Evolutionary conservation across 306 rosid species (phyloP).

Genomic region (Datisca glomerata): DNA sequence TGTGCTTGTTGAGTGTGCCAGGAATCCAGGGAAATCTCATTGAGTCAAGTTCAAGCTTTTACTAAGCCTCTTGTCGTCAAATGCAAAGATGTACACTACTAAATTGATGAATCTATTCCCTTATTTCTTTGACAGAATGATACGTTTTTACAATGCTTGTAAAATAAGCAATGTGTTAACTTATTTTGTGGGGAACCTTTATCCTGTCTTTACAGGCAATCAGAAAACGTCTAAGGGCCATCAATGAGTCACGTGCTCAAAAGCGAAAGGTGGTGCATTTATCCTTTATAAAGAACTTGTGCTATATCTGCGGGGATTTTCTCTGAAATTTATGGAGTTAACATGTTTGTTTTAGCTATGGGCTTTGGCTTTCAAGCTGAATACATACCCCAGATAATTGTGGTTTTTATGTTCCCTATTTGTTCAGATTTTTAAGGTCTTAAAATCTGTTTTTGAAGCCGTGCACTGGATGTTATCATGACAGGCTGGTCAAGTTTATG

Average conservation of each 20-base stretch:
- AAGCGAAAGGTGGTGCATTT: conserved; percentile 73
- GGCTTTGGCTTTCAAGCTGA: background rate
- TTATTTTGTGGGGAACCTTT: conserved; percentile 8
- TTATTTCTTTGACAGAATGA: no score
- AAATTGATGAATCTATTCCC: conserved; percentile 5
- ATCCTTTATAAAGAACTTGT: conserved; percentile 6
- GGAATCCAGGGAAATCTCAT: conserved; percentile 77
- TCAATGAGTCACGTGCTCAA: conserved; percentile 91
- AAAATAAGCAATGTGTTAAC: background rate
- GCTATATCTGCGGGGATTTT: conserved; percentile 1
- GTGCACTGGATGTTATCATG: conserved; percentile 12
- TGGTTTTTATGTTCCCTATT: conserved; percentile 1
- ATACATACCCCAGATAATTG: conserved; percentile 2
- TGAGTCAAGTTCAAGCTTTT: conserved; percentile 48
- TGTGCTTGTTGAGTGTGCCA: conserved; percentile 27
- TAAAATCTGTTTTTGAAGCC: conserved; percentile 13
- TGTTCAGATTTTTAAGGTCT: conserved; percentile 2
- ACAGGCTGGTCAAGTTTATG: conserved; percentile 97
- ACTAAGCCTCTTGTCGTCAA: conserved; percentile 38
- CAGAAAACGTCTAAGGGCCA: conserved; percentile 76
- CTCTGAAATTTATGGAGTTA: conserved; percentile 1
- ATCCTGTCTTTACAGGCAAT: conserved; percentile 52
- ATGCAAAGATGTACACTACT: conserved; percentile 75
- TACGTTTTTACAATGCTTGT: no score
- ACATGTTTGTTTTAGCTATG: background rate